Percentiles rank a stretch among this genome's conserved stretches.
Evolutionary conservation across 2,329 filamentous ascomycete genomes (phyloP).

Genomic region (Diaporthe australafricana): DNA sequence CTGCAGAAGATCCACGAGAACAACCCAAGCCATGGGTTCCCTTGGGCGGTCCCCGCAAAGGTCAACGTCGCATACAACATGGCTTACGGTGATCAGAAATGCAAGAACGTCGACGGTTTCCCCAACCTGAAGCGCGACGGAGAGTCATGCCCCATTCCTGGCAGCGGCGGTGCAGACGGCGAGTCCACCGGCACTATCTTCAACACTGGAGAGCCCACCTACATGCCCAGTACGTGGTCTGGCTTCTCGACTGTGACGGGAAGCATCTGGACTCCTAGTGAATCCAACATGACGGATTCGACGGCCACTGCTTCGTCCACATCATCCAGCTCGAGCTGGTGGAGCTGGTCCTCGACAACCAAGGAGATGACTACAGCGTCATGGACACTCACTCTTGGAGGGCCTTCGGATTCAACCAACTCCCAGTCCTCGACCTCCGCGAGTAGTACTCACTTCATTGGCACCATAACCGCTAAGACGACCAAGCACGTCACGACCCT

Average conservation of each 20-base stretch:
- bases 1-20: background rate
- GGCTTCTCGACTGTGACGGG: conserved; percentile 20
- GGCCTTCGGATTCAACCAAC: too few species aligned
- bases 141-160: conserved; percentile 9
- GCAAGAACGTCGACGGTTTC: conserved; percentile 23
- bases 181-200: conserved; percentile 13
- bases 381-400: too few species aligned
- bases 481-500: too few species aligned
- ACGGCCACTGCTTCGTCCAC: too few species aligned
- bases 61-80: conserved; percentile 32
- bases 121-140: conserved; percentile 27
- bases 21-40: background rate
- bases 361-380: too few species aligned
- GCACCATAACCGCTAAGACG: too few species aligned
- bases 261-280: background rate
- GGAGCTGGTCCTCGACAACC: too few species aligned
- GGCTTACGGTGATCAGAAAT: conserved; percentile 30
- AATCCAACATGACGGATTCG: background rate
- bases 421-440: too few species aligned
- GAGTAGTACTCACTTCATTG: too few species aligned
- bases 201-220: conserved; percentile 12
- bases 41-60: background rate
- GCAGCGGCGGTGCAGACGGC: conserved; percentile 1
- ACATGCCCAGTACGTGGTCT: conserved; percentile 12
- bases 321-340: too few species aligned